phyloP scores from a whole-genome alignment of 2,329 filamentous ascomycete genomes.

The Fusarium ramigenum region DNA sequence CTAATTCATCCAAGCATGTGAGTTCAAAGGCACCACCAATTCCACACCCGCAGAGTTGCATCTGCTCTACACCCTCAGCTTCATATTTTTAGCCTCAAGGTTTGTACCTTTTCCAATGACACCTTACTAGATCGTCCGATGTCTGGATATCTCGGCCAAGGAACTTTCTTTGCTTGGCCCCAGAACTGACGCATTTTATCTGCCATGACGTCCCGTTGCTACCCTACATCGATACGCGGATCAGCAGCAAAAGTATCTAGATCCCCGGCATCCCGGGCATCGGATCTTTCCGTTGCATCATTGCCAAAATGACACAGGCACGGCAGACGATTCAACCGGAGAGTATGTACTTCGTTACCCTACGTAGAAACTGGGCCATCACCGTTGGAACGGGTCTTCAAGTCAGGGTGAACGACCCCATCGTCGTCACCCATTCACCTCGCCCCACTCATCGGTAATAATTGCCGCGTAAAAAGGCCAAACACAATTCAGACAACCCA shows the following conservation, averaged over 20 bases:
- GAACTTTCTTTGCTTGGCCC: neutral
- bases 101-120: neutral
- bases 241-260: neutral
- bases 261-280: neutral
- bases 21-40: neutral
- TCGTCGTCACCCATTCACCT: neutral
- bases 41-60: neutral
- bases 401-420: neutral
- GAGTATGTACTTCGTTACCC: neutral
- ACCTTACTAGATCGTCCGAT: neutral
- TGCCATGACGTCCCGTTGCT: slow-evolving; percentile 26
- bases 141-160: neutral
- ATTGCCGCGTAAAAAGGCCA: neutral
- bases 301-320: neutral
- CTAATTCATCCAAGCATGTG: too few relatives aligned
- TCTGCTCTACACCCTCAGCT: neutral
- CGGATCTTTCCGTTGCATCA: neutral
- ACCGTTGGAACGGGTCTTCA: neutral
- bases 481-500: neutral
- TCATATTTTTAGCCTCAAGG: neutral
- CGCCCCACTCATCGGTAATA: slow-evolving; percentile 4
- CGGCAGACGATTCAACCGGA: neutral
- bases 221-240: slow-evolving; percentile 21
- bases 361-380: neutral
- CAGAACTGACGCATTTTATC: slow-evolving; percentile 16